Conservation (phyloP, 352 stramenopile species). For the Globisporangium carolinianum region DNA sequence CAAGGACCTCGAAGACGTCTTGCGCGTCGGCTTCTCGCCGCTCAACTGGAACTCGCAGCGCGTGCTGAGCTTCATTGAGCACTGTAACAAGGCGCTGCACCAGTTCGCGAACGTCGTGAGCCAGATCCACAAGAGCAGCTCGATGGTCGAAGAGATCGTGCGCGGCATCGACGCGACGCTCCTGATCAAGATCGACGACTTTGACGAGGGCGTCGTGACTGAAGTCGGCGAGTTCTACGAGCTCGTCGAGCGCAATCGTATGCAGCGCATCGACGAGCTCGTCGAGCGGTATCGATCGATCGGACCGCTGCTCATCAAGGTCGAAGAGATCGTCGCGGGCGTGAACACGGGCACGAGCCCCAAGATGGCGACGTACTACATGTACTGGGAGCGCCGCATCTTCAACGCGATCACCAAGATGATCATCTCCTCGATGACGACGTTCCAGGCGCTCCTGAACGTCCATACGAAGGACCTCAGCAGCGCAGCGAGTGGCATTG, state of each 20-base stretch:
- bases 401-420: conserved; percentile 97
- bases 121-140: conserved; percentile 93
- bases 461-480: conserved; percentile 83
- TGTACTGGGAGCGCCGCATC: conserved; percentile 95
- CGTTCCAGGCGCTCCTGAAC: conserved; percentile 90
- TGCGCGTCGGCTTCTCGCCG: conserved; percentile 89
- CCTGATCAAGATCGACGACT: conserved; percentile 91
- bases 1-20: conserved; percentile 80
- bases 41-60: conserved; percentile 97
- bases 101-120: conserved; percentile 91
- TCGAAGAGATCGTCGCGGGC: conserved; percentile 93
- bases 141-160: conserved; percentile 94
- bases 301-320: conserved; percentile 90
- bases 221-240: conserved; percentile 94
- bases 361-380: conserved; percentile 93
- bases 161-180: conserved; percentile 85
- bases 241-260: conserved; percentile 87
- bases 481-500: conserved; percentile 34
- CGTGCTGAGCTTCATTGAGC: conserved; percentile 93
- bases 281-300: conserved; percentile 93
- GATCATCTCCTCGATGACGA: conserved; percentile 93
- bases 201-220: conserved; percentile 82
- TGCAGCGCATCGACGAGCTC: conserved; percentile 88
- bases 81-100: conserved; percentile 89
- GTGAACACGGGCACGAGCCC: conserved; percentile 89